Conservation (phyloP, 164 flowering plant species). For the Pachysandra terminalis region DNA sequence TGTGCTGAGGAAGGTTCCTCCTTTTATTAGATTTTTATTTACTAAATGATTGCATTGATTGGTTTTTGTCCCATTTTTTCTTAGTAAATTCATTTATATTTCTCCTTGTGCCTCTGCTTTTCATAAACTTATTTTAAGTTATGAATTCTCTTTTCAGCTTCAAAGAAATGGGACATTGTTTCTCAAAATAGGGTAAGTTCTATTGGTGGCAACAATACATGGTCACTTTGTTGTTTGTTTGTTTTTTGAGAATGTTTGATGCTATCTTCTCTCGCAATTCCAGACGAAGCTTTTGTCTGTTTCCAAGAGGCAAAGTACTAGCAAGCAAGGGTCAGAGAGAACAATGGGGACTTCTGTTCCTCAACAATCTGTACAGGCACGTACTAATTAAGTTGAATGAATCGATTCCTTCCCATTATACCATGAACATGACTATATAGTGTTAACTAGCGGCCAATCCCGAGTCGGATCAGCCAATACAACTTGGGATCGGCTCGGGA, state of each 20-base stretch:
- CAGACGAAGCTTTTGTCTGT: conserved; percentile 39
- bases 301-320: conserved; percentile 39
- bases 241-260: not conserved
- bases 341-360: conserved; percentile 32
- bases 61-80: too few relatives aligned
- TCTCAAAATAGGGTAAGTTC: conserved; percentile 40
- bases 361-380: conserved; percentile 39
- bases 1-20: too few relatives aligned
- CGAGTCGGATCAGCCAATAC: too few relatives aligned
- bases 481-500: too few relatives aligned
- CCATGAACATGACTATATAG: too few relatives aligned
- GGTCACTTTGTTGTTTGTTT: not conserved
- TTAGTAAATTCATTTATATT: too few relatives aligned
- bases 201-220: not conserved
- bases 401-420: not conserved
- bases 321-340: conserved; percentile 35
- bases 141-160: conserved; percentile 55
- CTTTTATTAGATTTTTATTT: too few relatives aligned
- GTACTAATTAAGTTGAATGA: conserved; percentile 7
- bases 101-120: too few relatives aligned
- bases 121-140: too few relatives aligned
- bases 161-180: conserved; percentile 31
- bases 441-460: too few relatives aligned
- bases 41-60: too few relatives aligned
- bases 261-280: conserved; percentile 11